Conservation (phyloP, 2,329 filamentous ascomycete genomes). For the Alternaria incomplexa region DNA sequence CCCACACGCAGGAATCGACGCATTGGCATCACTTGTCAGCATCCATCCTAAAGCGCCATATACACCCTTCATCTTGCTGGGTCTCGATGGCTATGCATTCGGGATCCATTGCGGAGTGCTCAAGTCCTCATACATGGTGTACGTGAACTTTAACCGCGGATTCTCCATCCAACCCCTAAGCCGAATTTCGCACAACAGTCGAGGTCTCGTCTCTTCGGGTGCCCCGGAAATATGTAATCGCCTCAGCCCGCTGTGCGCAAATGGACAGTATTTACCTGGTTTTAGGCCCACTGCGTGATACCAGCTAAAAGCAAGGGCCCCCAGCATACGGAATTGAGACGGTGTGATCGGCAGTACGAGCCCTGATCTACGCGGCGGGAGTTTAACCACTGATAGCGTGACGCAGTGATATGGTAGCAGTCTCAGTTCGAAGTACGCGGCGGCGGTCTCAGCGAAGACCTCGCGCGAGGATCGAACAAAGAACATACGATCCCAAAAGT, state of each 20-base stretch:
- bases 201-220: neutral
- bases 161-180: neutral
- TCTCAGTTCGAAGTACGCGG: neutral
- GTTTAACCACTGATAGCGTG: neutral
- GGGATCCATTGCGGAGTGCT: neutral
- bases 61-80: neutral
- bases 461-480: neutral
- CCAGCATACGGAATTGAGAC: neutral
- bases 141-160: neutral
- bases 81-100: neutral
- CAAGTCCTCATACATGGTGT: neutral
- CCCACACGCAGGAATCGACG: neutral
- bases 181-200: neutral
- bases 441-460: neutral
- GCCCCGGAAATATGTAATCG: neutral
- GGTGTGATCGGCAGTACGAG: neutral
- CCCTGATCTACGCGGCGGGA: neutral
- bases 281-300: neutral
- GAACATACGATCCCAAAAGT: neutral
- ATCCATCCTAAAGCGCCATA: neutral
- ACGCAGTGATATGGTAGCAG: neutral
- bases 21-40: neutral
- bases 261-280: neutral
- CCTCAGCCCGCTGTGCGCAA: neutral
- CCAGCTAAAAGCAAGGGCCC: neutral